Evolutionary conservation across 2,329 filamentous ascomycete genomes (phyloP).

Genomic region (Xylaria sp.): DNA sequence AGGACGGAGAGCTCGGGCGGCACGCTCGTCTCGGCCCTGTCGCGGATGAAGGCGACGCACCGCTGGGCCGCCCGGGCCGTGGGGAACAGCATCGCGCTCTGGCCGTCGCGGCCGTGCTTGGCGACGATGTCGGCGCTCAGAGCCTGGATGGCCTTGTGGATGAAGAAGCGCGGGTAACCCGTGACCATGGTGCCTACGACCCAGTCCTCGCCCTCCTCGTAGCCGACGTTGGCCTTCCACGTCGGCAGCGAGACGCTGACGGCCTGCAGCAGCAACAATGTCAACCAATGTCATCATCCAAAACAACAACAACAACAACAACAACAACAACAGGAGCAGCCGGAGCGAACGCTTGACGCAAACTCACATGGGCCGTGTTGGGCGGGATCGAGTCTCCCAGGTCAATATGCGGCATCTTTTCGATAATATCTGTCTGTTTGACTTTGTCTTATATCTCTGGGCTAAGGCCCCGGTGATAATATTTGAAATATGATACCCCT

Average conservation of each 20-base stretch:
- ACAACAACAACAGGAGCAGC: no score
- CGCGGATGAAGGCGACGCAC: conserved; percentile 78
- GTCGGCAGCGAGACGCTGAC: conserved; percentile 96
- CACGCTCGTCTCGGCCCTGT: conserved; percentile 61
- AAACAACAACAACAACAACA: no score
- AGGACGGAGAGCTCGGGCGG: conserved; percentile 64
- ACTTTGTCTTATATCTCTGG: neutral
- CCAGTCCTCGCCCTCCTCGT: conserved; percentile 92
- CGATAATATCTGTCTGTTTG: neutral
- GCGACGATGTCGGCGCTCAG: conserved; percentile 76
- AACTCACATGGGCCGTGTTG: conserved; percentile 80
- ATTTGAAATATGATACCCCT: neutral
- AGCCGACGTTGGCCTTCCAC: conserved; percentile 90
- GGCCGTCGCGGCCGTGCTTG: conserved; percentile 69
- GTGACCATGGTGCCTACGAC: conserved; percentile 87
- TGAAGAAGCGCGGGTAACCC: conserved; percentile 96
- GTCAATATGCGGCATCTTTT: conserved; percentile 60
- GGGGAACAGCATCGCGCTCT: conserved; percentile 86
- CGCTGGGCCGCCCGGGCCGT: conserved; percentile 74
- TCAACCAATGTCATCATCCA: no score
- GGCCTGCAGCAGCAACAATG: conserved; percentile 66
- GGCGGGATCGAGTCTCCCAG: conserved; percentile 79
- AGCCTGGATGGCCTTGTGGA: conserved; percentile 82
- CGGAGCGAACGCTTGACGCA: no score
- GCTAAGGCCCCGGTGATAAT: neutral